These are phyloP conservation scores for Ilyonectria destructans DNA, from an alignment of 2,329 filamentous ascomycete species.

Conservation along the genomic window DNA sequence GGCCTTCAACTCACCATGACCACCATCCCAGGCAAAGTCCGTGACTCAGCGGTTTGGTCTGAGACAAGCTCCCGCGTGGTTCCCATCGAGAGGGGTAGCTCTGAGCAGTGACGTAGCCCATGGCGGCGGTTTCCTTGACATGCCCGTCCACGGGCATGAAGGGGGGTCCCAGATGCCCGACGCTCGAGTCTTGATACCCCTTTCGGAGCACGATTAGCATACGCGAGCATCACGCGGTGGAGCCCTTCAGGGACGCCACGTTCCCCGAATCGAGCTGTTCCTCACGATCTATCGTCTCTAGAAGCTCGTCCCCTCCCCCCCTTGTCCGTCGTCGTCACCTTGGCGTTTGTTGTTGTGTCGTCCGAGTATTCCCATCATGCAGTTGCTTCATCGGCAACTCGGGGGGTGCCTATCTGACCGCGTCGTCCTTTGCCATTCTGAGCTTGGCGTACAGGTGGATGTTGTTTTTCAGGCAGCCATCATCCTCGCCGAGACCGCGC, in stretches of 20 bases:
- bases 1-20: slow-evolving; percentile 10
- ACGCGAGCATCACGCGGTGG: slow-evolving; percentile 25
- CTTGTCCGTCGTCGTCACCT: not conserved
- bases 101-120: slow-evolving; percentile 14
- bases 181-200: slow-evolving; percentile 44
- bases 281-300: slow-evolving; percentile 2
- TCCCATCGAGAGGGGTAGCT: not conserved
- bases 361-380: not conserved
- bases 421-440: slow-evolving; percentile 29
- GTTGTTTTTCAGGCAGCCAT: slow-evolving; percentile 20
- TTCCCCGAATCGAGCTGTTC: slow-evolving; percentile 20
- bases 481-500: slow-evolving; percentile 4
- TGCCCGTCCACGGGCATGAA: slow-evolving; percentile 13
- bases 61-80: not conserved
- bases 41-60: slow-evolving; percentile 1
- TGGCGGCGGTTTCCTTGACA: not conserved
- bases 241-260: slow-evolving; percentile 24
- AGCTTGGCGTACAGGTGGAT: slow-evolving; percentile 21
- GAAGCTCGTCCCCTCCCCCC: not conserved
- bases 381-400: slow-evolving; percentile 12
- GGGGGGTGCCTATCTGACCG: slow-evolving; percentile 40
- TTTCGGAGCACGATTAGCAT: slow-evolving; percentile 32
- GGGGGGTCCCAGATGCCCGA: not conserved
- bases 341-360: not conserved
- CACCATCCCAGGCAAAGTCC: slow-evolving; percentile 17